Conservation (phyloP, 75 land plant species). For the Ceratopteris richardii region DNA sequence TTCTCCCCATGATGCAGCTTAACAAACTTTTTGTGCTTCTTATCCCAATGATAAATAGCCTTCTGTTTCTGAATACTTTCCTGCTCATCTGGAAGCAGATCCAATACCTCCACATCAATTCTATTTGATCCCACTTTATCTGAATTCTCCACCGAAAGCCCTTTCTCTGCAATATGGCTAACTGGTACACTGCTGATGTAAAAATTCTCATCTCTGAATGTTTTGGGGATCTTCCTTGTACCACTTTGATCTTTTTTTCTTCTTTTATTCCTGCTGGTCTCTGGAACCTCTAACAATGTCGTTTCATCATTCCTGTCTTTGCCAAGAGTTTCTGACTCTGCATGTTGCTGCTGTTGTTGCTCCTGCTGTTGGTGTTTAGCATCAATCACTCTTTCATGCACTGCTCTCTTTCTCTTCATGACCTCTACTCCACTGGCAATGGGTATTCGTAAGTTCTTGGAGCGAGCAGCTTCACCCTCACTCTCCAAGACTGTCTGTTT, state of each 20-base stretch:
- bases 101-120: slow-evolving; percentile 92
- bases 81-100: slow-evolving; percentile 90
- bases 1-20: slow-evolving; percentile 88
- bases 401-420: slow-evolving; percentile 86
- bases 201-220: slow-evolving; percentile 77
- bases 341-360: not conserved
- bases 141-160: slow-evolving; percentile 54
- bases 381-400: slow-evolving; percentile 69
- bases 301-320: no score
- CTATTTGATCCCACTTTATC: slow-evolving; percentile 62
- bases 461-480: slow-evolving; percentile 79
- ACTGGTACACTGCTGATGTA: slow-evolving; percentile 78
- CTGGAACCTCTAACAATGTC: no score
- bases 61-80: slow-evolving; percentile 66
- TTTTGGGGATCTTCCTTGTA: slow-evolving; percentile 44
- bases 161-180: slow-evolving; percentile 80
- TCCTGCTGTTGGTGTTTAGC: slow-evolving; percentile 5
- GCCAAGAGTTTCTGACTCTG: no score
- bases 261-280: slow-evolving; percentile 6
- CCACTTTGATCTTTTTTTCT: slow-evolving; percentile 16
- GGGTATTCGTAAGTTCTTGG: slow-evolving; percentile 57
- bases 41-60: slow-evolving; percentile 91
- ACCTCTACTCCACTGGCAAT: slow-evolving; percentile 70
- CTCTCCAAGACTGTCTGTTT: slow-evolving; percentile 91
- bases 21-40: slow-evolving; percentile 87